phyloP scores from a whole-genome alignment of 192 early-diverging fungal genomes.

The Coemansia sp. region DNA sequence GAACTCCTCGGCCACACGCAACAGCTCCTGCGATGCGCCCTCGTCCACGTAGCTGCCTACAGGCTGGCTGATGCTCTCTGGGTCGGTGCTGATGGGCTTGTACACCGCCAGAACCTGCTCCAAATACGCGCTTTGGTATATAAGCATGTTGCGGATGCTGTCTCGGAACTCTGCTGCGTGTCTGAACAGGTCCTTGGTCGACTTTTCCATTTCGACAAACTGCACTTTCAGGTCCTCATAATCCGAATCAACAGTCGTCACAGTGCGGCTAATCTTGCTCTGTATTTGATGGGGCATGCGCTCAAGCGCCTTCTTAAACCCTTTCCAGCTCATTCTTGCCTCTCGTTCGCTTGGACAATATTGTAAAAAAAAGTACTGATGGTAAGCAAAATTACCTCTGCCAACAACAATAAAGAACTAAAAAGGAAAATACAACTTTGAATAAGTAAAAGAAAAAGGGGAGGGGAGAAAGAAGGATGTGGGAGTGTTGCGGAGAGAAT shows the following conservation, averaged over 20 bases:
- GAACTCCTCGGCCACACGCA: constrained; percentile 49
- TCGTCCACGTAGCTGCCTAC: constrained; percentile 53
- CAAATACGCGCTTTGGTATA: constrained; percentile 62
- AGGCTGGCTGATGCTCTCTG: constrained; percentile 41
- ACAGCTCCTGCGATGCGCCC: constrained; percentile 58
- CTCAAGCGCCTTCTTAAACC: constrained; percentile 76
- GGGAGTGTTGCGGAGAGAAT: too few species aligned
- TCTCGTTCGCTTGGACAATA: not conserved
- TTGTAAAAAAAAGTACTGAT: not conserved
- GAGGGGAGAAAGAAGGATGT: not conserved
- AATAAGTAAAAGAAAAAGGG: not conserved
- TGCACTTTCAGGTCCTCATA: constrained; percentile 62
- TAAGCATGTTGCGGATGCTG: constrained; percentile 59
- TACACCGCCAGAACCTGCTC: constrained; percentile 60
- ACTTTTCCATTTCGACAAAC: constrained; percentile 63
- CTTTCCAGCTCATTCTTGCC: constrained; percentile 66
- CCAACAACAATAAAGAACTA: constrained; percentile 2
- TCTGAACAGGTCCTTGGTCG: constrained; percentile 59
- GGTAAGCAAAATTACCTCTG: not conserved
- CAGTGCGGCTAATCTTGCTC: constrained; percentile 61
- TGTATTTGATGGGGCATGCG: constrained; percentile 78
- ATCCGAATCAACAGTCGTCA: constrained; percentile 64
- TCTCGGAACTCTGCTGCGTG: constrained; percentile 72
- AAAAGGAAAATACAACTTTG: constrained; percentile 5
- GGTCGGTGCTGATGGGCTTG: constrained; percentile 56